Conservation (phyloP, 129 eudicot species). For the Glebionis coronaria region DNA sequence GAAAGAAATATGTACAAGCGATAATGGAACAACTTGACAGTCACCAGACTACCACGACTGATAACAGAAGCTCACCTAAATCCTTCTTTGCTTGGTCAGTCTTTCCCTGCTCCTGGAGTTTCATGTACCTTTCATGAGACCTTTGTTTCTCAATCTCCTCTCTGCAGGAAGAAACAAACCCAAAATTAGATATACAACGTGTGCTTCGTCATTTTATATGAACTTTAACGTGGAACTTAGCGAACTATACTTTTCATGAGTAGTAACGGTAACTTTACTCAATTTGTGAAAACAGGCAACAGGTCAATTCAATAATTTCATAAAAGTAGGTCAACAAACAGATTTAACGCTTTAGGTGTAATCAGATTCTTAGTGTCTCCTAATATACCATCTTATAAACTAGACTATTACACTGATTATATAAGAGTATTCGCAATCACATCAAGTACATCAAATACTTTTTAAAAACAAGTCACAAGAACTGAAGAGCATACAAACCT, state of each 20-base stretch:
- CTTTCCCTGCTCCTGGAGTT: constrained; percentile 94
- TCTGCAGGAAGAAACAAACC: constrained; percentile 34
- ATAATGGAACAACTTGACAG: not conserved
- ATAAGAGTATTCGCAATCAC: not conserved
- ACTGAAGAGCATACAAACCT: constrained; percentile 43
- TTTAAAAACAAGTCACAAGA: not conserved
- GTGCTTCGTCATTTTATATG: not conserved
- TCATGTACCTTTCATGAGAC: constrained; percentile 98
- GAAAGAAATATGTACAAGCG: not conserved
- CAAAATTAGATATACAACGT: not conserved
- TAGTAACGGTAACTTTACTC: not conserved
- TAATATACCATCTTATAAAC: not conserved
- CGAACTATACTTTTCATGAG: not conserved
- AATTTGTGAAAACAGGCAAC: not conserved
- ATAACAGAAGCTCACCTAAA: constrained; percentile 54
- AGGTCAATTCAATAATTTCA: not conserved
- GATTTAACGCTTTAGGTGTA: too few relatives aligned
- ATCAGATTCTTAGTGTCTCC: constrained; percentile 1
- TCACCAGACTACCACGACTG: constrained; percentile 1
- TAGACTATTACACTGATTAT: not conserved
- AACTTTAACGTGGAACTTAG: not conserved
- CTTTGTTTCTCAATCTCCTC: constrained; percentile 92
- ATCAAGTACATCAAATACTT: not conserved
- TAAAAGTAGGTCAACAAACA: not conserved
- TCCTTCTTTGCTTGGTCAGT: constrained; percentile 97